A percentile compares a stretch with the other conserved stretches of the same genome.
Evolutionary conservation across 1,139 yeast species (phyloP).

Genomic region (Suhomyces anneliseae): DNA sequence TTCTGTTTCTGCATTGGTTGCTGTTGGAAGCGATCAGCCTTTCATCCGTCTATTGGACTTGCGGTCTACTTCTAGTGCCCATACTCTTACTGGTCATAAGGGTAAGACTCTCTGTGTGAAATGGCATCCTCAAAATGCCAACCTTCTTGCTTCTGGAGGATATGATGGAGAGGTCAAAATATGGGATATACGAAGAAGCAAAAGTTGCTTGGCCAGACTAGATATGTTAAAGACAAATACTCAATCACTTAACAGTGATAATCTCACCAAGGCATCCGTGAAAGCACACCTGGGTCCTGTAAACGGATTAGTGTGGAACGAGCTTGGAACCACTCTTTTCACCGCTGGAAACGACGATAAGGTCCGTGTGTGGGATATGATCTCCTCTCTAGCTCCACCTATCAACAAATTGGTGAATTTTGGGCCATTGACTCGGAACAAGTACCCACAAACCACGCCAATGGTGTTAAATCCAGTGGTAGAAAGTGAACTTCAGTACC

Average conservation of each 20-base stretch:
- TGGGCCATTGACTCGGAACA: slow-evolving; percentile 76
- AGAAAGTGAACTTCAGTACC: slow-evolving; percentile 55
- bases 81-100: slow-evolving; percentile 64
- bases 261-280: slow-evolving; percentile 35
- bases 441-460: slow-evolving; percentile 51
- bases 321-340: slow-evolving; percentile 56
- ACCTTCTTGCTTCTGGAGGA: slow-evolving; percentile 73
- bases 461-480: slow-evolving; percentile 42
- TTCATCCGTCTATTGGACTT: slow-evolving; percentile 71
- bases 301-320: slow-evolving; percentile 73
- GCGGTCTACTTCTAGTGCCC: slow-evolving; percentile 68
- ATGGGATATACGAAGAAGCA: slow-evolving; percentile 77
- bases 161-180: slow-evolving; percentile 65
- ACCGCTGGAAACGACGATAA: slow-evolving; percentile 79
- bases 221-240: slow-evolving; percentile 48
- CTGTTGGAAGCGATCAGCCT: slow-evolving; percentile 71
- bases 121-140: slow-evolving; percentile 72
- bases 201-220: slow-evolving; percentile 60
- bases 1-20: slow-evolving; percentile 55
- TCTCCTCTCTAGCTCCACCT: slow-evolving; percentile 44
- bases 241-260: slow-evolving; percentile 20
- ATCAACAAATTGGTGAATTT: slow-evolving; percentile 67
- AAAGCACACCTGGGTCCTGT: slow-evolving; percentile 76
- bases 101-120: slow-evolving; percentile 64
- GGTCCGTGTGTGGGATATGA: slow-evolving; percentile 71